These are phyloP conservation scores for Solanum boliviense DNA, from an alignment of 257 asterid genomes.

Conservation along the genomic window DNA sequence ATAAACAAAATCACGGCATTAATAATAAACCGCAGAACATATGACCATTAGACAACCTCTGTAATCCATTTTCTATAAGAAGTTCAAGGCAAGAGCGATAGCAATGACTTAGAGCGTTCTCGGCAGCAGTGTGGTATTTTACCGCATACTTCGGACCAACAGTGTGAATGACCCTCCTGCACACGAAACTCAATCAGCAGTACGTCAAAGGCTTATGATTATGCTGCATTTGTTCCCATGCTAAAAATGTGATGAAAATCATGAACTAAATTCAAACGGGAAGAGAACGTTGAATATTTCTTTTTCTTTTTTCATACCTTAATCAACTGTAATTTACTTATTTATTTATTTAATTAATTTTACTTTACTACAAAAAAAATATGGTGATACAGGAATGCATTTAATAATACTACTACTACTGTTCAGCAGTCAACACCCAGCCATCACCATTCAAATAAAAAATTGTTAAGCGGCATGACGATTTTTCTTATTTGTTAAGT, in stretches of 20 bases:
- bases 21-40: constrained; percentile 1
- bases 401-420: neutral
- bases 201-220: neutral
- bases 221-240: neutral
- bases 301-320: neutral
- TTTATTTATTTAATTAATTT: neutral
- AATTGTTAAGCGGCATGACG: neutral
- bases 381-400: neutral
- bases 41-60: constrained; percentile 38
- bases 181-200: constrained; percentile 10
- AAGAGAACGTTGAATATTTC: neutral
- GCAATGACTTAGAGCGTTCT: constrained; percentile 96
- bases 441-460: neutral
- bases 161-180: constrained; percentile 94
- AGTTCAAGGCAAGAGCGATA: constrained; percentile 48
- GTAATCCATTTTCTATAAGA: constrained; percentile 44
- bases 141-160: constrained; percentile 98
- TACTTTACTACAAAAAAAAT: neutral
- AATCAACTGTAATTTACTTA: neutral
- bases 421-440: neutral
- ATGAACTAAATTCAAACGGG: neutral
- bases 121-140: constrained; percentile 97
- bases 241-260: neutral
- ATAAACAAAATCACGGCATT: neutral
- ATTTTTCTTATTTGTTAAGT: neutral